phyloP scores from a whole-genome alignment of 306 rosid genomes.

The Pueraria montana region DNA sequence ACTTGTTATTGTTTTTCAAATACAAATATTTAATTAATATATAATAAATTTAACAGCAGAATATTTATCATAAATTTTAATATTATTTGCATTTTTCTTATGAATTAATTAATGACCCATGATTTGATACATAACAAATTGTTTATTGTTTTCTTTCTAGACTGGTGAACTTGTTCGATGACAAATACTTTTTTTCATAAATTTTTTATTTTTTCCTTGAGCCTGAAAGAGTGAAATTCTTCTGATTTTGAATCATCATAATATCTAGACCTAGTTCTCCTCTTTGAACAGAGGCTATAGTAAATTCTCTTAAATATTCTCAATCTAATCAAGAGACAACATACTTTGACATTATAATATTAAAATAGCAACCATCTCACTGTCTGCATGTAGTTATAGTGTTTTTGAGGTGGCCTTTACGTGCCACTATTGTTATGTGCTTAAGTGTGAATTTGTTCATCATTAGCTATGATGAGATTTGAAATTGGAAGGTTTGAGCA shows the following conservation, averaged over 20 bases:
- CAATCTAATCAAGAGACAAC: background rate
- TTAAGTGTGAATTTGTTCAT: constrained; percentile 14
- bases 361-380: background rate
- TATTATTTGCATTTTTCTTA: background rate
- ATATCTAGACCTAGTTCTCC: background rate
- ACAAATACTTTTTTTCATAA: background rate
- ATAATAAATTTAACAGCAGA: background rate
- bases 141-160: background rate
- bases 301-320: too few relatives aligned
- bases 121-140: background rate
- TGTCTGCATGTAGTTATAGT: background rate
- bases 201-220: background rate
- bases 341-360: background rate
- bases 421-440: background rate
- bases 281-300: background rate
- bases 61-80: background rate
- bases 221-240: background rate
- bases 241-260: background rate
- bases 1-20: background rate
- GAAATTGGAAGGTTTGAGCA: constrained; percentile 1
- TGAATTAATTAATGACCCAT: background rate
- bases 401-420: background rate
- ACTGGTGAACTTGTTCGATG: background rate
- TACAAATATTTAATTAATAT: background rate
- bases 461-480: background rate